Conservation (phyloP, 257 asterid species). For the Nicotiana attenuata region DNA sequence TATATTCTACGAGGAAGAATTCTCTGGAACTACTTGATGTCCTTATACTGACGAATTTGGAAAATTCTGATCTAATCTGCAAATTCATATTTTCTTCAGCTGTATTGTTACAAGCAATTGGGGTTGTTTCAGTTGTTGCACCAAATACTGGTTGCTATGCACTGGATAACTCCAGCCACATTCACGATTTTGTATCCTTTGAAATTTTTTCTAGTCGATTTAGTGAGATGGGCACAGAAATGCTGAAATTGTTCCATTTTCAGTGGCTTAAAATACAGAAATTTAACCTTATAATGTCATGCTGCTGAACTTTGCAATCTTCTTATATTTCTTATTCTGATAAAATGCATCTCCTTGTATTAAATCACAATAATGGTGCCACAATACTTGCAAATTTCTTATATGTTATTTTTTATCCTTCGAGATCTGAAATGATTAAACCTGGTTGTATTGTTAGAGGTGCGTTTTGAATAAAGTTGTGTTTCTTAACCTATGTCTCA, state of each 20-base stretch:
- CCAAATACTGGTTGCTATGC: conserved; percentile 77
- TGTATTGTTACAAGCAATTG: conserved; percentile 41
- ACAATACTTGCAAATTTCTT: conserved; percentile 2
- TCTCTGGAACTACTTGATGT: neutral
- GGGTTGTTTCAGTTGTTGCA: conserved; percentile 61
- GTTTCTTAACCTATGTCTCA: conserved; percentile 33
- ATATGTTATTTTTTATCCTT: too few relatives aligned
- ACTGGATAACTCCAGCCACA: conserved; percentile 67
- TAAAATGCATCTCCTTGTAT: neutral
- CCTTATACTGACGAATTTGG: neutral
- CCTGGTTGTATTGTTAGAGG: neutral
- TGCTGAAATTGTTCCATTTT: neutral
- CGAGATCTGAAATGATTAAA: neutral
- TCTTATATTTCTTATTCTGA: neutral
- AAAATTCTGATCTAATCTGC: neutral
- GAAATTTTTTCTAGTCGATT: neutral
- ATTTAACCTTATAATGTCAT: neutral
- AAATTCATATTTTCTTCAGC: conserved; percentile 31
- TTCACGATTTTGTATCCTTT: conserved; percentile 91
- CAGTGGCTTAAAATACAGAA: neutral
- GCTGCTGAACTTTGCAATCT: neutral
- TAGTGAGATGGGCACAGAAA: neutral
- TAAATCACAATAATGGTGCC: neutral
- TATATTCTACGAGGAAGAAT: neutral
- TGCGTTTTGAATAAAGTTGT: conserved; percentile 25